Evolutionary conservation across 768 basidiomycete species (phyloP), one percentile per base, ranked within the genome.

Genomic region (Dentipellis fragilis): DNA sequence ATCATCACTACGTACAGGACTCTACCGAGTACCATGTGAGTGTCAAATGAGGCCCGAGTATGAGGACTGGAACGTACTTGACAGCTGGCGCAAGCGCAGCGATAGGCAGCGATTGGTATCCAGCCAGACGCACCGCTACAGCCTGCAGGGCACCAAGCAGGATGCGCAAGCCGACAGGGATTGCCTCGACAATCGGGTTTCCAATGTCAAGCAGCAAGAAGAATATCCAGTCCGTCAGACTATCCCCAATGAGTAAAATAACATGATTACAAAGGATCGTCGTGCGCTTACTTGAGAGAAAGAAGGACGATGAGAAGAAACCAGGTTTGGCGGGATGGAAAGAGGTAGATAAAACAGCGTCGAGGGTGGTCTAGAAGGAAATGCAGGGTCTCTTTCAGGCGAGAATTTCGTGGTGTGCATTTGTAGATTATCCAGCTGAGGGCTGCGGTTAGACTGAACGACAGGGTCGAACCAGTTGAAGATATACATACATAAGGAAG

Each of bases 331-430:
- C 92, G 89, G 0, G 90, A 84, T 0, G 92, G 93, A 64, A 94
- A 94, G 4, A 94, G 76, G 66, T 92, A 89, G 10, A 91, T 80
- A 63, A 88, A 93, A 68, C 93, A 95, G 61, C 90, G 81, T 14
- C 95, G 81, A 7, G 94, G 94, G 65, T 97, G 95, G 63, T 96
- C 92, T 8, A 98, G 79, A 6, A 98, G 79, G 66, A 97, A 98
- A 53, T 84, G 86, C 1, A 95, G 73, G 0, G 91, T 90, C 68
- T 93, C 90, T 50, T 81, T 71, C 0, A 83, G 63, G 1, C 83
- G 79, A 12, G 90, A 90, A 0, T 67, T 63, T 2, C 62, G 63
- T 9, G 82, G 80, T 14, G 84, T 76, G 4, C 80, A 45, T 65
- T 87, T 88, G 16, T 80, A 75, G 34, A 85, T 63, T 4, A 68